These are phyloP conservation scores for Nevesoporus exiguus DNA, from an alignment of 768 basidiomycete species.

Conservation along the genomic window DNA sequence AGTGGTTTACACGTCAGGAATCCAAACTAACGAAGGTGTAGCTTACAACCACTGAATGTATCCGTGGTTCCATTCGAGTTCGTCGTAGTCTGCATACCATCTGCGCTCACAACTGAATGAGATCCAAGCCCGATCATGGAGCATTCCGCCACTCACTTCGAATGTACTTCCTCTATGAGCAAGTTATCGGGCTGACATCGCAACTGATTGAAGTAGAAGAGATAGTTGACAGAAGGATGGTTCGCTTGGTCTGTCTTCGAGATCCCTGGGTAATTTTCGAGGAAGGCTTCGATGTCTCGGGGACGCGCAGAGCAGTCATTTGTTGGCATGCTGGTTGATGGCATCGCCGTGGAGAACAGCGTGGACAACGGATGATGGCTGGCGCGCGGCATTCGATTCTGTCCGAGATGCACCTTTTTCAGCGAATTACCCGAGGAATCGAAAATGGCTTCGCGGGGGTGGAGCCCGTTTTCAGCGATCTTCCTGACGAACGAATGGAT, in stretches of 20 bases:
- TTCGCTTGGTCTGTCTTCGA: constrained; percentile 4
- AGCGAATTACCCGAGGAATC: not conserved
- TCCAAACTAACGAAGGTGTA: not conserved
- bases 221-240: constrained; percentile 41
- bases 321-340: constrained; percentile 15
- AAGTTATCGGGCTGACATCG: constrained; percentile 61
- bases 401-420: not conserved
- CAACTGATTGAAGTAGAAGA: constrained; percentile 57
- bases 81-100: constrained; percentile 61
- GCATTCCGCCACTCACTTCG: constrained; percentile 38
- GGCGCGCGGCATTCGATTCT: not conserved
- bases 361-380: constrained; percentile 10
- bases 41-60: constrained; percentile 80
- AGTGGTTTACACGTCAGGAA: not conserved
- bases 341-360: constrained; percentile 5
- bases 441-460: not conserved
- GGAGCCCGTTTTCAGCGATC: not conserved
- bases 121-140: not conserved
- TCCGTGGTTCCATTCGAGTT: constrained; percentile 65
- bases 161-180: constrained; percentile 60
- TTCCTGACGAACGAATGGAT: not conserved
- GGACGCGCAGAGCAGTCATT: constrained; percentile 4
- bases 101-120: constrained; percentile 34
- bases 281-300: constrained; percentile 27
- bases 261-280: constrained; percentile 22